Evolutionary conservation across 805 yeast genomes (phyloP), one percentile per base, ranked within the genome.

Genomic region (Yarrowia hollandica): DNA sequence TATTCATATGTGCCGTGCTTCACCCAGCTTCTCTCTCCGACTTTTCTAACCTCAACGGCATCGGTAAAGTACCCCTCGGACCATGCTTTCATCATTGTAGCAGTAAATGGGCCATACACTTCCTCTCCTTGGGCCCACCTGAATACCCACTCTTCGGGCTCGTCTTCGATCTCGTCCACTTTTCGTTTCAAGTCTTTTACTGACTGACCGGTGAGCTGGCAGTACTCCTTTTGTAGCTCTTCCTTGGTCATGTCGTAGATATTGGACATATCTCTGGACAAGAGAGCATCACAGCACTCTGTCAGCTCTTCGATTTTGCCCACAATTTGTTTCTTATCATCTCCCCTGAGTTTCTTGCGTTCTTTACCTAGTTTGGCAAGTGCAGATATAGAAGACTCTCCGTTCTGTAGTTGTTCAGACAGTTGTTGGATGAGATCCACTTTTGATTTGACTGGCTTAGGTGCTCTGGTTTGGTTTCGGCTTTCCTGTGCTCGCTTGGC

Each of bases 321-420:
- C 11, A 31, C 37, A 14, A 25, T 33, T 5, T 5, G 21, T n/a
- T 57, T 48, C 54, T 42, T 41, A 10, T 6, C 42, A 55, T 35
- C 50, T 37, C 39, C 63, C 33, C 41, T 64, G 18, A 28, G 35
- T n/a, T 25, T 28, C 18, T 52, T 52, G 6, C 44, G 31, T n/a
- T 52, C 44, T 23, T 52, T 35, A 2, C 58, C 71, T 61, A 71
- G 71, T 62, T 75, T 74, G 64, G 64, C 80, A 30, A 85, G 68
- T 1, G 82, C 79, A 64, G 85, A 88, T 67, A 81, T 62, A 1
- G 85, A 78, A 0, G 83, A 77, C 65, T 85, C 90, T 2, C 80
- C 83, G 0, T 66, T n/a, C 1, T 60, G 68, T 3, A 84, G 77
- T n/a, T 84, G 64, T 1, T 64, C 62, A 5, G 46, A 60, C 44